Conservation (phyloP, 148 eudicot species). For the Heliosperma pusillum region DNA sequence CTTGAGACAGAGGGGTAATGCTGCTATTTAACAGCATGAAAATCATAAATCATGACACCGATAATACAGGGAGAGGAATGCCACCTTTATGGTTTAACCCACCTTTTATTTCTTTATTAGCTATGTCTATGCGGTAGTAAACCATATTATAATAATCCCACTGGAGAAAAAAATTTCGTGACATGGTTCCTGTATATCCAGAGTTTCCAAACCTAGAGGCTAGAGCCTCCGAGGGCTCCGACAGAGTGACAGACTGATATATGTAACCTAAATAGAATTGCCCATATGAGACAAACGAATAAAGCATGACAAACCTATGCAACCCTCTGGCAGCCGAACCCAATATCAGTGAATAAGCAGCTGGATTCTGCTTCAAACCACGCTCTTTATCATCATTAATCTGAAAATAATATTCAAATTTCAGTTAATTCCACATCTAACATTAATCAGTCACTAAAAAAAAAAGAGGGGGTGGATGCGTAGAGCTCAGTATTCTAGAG, state of each 20-base stretch:
- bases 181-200: not conserved
- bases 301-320: constrained; percentile 70
- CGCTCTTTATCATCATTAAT: constrained; percentile 51
- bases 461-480: not conserved
- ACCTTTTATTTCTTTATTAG: too few species aligned
- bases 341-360: constrained; percentile 50
- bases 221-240: too few species aligned
- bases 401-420: constrained; percentile 32
- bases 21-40: not conserved
- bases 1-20: not conserved
- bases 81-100: not conserved
- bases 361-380: constrained; percentile 63
- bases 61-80: not conserved
- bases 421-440: constrained; percentile 10
- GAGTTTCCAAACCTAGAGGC: not conserved
- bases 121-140: too few species aligned
- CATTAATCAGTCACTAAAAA: not conserved
- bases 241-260: not conserved
- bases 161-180: not conserved
- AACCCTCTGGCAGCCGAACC: constrained; percentile 70
- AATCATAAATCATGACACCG: not conserved
- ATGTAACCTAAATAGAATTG: not conserved
- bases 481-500: not conserved
- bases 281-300: too few species aligned
- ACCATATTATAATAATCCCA: not conserved